phyloP scores from a whole-genome alignment of 176 grass and related monocot genomes.

The Paspalum vaginatum region DNA sequence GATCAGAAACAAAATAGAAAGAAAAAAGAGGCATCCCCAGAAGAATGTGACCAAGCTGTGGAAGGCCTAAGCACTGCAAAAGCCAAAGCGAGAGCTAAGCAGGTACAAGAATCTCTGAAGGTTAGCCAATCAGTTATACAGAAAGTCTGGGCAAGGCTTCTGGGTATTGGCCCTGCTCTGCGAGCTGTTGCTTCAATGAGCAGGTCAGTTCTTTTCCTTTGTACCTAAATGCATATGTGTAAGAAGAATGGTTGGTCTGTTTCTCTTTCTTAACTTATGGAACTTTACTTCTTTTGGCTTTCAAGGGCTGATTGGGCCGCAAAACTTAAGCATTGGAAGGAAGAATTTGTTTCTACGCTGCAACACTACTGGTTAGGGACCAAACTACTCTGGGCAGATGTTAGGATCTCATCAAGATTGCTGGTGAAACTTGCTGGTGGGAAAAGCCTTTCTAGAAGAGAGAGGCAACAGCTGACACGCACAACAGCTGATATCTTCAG shows the following conservation, averaged over 20 bases:
- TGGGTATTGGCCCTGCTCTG: slow-evolving; percentile 86
- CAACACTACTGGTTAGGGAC: slow-evolving; percentile 83
- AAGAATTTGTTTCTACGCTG: slow-evolving; percentile 71
- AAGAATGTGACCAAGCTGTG: slow-evolving; percentile 97
- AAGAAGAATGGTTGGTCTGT: slow-evolving; percentile 20
- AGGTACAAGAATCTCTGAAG: slow-evolving; percentile 72
- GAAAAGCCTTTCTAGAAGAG: slow-evolving; percentile 79
- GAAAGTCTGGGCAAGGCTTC: slow-evolving; percentile 80
- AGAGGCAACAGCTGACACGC: slow-evolving; percentile 71
- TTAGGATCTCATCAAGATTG: slow-evolving; percentile 79
- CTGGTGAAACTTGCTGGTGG: slow-evolving; percentile 76
- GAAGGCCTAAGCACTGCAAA: slow-evolving; percentile 92
- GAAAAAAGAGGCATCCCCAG: slow-evolving; percentile 87
- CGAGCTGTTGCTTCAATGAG: slow-evolving; percentile 93
- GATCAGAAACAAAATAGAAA: slow-evolving; percentile 66
- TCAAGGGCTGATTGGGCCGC: slow-evolving; percentile 67
- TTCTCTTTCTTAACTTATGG: slow-evolving; percentile 24
- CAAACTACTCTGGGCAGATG: slow-evolving; percentile 82
- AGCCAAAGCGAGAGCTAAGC: slow-evolving; percentile 91
- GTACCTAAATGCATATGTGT: slow-evolving; percentile 26
- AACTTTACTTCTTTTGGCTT: slow-evolving; percentile 36
- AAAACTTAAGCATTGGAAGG: slow-evolving; percentile 83
- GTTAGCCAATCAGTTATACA: slow-evolving; percentile 53
- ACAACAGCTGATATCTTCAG: slow-evolving; percentile 90
- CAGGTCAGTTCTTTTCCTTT: slow-evolving; percentile 64